phyloP scores from a whole-genome alignment of 1,139 yeast genomes.

The Taphrina confusa region DNA sequence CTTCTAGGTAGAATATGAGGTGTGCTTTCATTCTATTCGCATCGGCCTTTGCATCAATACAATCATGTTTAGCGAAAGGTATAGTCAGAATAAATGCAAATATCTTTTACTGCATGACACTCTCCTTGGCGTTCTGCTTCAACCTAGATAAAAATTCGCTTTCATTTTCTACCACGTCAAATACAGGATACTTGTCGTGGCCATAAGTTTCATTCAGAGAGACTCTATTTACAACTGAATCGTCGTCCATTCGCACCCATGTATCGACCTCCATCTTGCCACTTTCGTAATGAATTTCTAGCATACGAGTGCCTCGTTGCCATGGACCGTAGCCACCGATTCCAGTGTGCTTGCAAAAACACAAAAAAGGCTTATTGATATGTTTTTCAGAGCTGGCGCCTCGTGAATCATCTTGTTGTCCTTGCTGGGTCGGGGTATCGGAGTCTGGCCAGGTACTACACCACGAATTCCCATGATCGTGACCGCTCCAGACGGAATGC shows the following conservation, averaged over 20 bases:
- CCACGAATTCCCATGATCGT: conserved; percentile 10
- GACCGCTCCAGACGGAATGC: conserved; percentile 9
- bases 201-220: conserved; percentile 13
- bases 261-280: neutral
- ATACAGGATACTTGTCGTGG: neutral
- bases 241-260: conserved; percentile 13
- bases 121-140: neutral
- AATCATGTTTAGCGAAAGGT: too few relatives aligned
- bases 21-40: too few relatives aligned
- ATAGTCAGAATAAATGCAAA: too few relatives aligned
- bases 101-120: too few relatives aligned
- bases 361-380: conserved; percentile 1
- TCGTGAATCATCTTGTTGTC: too few relatives aligned
- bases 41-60: too few relatives aligned
- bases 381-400: neutral
- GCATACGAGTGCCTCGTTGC: conserved; percentile 9
- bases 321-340: conserved; percentile 11
- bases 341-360: conserved; percentile 7
- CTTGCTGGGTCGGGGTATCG: neutral
- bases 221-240: neutral
- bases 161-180: conserved; percentile 1
- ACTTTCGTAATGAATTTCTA: neutral
- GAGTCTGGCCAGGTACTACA: neutral
- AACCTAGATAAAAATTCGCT: neutral
- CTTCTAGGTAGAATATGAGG: too few relatives aligned